Evolutionary conservation across 768 basidiomycete species (phyloP).

Genomic region (Trametes villosa): DNA sequence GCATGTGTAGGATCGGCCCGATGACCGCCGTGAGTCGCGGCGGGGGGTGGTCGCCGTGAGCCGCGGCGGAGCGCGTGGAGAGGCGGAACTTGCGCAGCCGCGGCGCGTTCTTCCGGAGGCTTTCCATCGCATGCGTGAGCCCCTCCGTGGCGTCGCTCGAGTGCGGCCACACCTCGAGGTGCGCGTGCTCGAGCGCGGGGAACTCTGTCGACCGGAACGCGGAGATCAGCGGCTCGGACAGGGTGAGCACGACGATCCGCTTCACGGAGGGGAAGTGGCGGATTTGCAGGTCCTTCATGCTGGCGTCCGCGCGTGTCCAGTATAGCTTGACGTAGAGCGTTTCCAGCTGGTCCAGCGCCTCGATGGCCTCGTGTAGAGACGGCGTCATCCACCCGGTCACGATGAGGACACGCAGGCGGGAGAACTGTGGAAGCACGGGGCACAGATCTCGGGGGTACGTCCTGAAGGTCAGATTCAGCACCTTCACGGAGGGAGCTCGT

Average conservation of each 20-base stretch:
- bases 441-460: background rate
- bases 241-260: slow-evolving; percentile 1
- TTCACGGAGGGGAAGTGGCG: background rate
- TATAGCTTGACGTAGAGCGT: slow-evolving; percentile 12
- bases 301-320: slow-evolving; percentile 6
- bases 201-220: background rate
- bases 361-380: slow-evolving; percentile 7
- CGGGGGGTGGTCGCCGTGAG: slow-evolving; percentile 7
- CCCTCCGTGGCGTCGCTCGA: slow-evolving; percentile 11
- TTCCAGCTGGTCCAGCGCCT: background rate
- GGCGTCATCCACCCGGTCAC: slow-evolving; percentile 12
- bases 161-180: slow-evolving; percentile 12
- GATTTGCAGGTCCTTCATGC: background rate
- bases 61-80: slow-evolving; percentile 3
- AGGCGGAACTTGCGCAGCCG: background rate
- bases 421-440: slow-evolving; percentile 1
- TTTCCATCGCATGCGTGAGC: background rate
- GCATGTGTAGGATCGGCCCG: background rate
- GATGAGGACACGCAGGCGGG: slow-evolving; percentile 5
- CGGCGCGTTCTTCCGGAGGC: background rate
- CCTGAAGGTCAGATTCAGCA: slow-evolving; percentile 10
- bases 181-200: background rate
- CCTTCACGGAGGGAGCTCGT: background rate
- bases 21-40: slow-evolving; percentile 2
- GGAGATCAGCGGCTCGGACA: background rate